These are phyloP conservation scores for Aspergillus latus DNA, from an alignment of 2,329 filamentous ascomycete species.

Conservation along the genomic window DNA sequence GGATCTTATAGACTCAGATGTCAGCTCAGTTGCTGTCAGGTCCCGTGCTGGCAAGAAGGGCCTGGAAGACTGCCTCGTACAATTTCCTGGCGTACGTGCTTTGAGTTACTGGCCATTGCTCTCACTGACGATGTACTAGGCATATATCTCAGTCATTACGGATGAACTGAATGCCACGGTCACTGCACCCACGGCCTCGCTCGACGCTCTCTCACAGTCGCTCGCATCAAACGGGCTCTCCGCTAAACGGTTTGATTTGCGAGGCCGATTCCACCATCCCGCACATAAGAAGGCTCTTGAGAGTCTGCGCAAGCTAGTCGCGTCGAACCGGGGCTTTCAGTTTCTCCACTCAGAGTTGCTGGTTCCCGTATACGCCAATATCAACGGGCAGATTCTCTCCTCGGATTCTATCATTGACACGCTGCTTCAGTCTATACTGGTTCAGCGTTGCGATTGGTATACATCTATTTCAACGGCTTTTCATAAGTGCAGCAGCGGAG, in stretches of 20 bases:
- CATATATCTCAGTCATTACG: constrained; percentile 6
- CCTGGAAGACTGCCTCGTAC: background rate
- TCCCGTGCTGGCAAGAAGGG: background rate
- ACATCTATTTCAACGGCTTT: background rate
- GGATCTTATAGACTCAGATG: background rate
- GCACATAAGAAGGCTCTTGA: background rate
- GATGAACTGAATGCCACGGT: background rate
- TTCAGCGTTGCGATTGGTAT: background rate
- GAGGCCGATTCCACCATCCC: constrained; percentile 1
- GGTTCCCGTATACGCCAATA: background rate
- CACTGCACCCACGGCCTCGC: background rate
- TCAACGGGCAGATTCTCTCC: background rate
- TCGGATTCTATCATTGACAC: background rate
- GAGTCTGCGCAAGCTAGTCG: background rate
- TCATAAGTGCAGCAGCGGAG: background rate
- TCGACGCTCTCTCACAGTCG: background rate
- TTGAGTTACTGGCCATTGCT: background rate
- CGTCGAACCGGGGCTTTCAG: background rate
- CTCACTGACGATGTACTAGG: background rate
- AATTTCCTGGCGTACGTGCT: background rate
- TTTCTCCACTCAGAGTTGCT: background rate
- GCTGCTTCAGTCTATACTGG: background rate
- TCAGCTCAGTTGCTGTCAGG: background rate
- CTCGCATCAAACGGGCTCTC: background rate
- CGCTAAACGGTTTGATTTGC: background rate